Conservation (phyloP, 192 early-diverging fungal genomes). For the Allomyces macrogynus region DNA sequence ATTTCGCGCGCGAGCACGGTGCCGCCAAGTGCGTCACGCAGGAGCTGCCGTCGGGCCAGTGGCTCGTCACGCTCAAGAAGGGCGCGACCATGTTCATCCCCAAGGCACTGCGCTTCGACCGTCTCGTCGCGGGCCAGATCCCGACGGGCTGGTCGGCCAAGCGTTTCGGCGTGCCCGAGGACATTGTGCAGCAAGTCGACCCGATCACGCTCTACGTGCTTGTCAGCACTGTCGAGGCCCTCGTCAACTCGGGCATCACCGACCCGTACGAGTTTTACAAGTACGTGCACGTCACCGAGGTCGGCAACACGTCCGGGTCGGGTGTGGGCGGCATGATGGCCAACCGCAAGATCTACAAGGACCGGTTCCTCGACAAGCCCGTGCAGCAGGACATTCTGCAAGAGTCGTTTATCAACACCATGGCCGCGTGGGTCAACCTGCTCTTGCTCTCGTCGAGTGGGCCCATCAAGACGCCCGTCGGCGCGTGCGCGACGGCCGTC, state of each 20-base stretch:
- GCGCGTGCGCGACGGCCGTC: constrained; percentile 82
- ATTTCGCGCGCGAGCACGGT: constrained; percentile 67
- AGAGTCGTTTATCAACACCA: constrained; percentile 89
- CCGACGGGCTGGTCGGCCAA: constrained; percentile 87
- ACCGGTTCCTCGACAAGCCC: constrained; percentile 56
- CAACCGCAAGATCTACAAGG: constrained; percentile 56
- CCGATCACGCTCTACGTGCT: constrained; percentile 72
- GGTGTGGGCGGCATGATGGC: constrained; percentile 74
- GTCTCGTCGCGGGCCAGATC: constrained; percentile 75
- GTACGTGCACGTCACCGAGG: constrained; percentile 83
- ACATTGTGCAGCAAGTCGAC: constrained; percentile 81
- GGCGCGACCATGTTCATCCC: constrained; percentile 73
- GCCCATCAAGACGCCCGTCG: constrained; percentile 80
- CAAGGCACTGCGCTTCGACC: constrained; percentile 81
- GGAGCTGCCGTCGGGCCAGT: constrained; percentile 27
- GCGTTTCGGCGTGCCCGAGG: constrained; percentile 78
- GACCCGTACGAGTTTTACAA: constrained; percentile 95
- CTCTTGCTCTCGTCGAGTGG: constrained; percentile 79
- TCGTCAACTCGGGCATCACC: constrained; percentile 74
- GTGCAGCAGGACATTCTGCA: constrained; percentile 84
- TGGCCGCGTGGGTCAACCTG: constrained; percentile 94
- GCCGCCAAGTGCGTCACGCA: constrained; percentile 16
- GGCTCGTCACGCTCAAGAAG: constrained; percentile 62
- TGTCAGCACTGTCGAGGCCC: constrained; percentile 78
- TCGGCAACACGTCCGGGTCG: constrained; percentile 76